Percentiles rank a stretch among this genome's conserved stretches.
Evolutionary conservation across 257 asterid species (phyloP).

Genomic region (Anisodus tanguticus): DNA sequence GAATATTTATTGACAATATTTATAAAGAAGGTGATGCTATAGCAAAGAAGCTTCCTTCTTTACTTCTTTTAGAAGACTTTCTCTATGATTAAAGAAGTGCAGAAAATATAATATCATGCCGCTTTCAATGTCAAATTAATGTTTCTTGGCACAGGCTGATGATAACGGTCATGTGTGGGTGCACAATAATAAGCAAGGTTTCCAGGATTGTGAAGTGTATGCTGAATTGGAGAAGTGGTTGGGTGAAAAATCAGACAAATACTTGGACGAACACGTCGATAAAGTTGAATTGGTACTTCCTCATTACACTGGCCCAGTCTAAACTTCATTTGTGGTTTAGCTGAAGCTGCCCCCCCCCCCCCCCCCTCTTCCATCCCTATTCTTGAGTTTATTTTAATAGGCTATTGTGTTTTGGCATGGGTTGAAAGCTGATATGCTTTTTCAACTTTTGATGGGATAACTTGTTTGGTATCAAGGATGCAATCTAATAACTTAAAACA

Average conservation of each 20-base stretch:
- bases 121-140: background rate
- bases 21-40: constrained; percentile 14
- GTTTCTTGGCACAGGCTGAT: constrained; percentile 54
- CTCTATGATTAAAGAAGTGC: background rate
- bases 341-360: background rate
- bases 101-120: background rate
- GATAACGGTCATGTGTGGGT: constrained; percentile 69
- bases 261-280: constrained; percentile 66
- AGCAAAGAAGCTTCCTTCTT: background rate
- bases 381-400: background rate
- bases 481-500: background rate
- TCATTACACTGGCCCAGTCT: constrained; percentile 1
- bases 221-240: constrained; percentile 83
- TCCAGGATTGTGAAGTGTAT: constrained; percentile 82
- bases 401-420: background rate
- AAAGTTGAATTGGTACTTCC: constrained; percentile 64
- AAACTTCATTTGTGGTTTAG: background rate
- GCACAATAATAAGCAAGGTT: constrained; percentile 86
- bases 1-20: background rate
- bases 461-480: constrained; percentile 10
- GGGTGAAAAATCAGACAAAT: constrained; percentile 59
- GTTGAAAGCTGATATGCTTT: background rate
- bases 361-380: background rate
- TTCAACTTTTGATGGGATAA: background rate
- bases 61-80: background rate